Conservation (phyloP, 768 basidiomycete genomes). For the Boletus reticuloceps region DNA sequence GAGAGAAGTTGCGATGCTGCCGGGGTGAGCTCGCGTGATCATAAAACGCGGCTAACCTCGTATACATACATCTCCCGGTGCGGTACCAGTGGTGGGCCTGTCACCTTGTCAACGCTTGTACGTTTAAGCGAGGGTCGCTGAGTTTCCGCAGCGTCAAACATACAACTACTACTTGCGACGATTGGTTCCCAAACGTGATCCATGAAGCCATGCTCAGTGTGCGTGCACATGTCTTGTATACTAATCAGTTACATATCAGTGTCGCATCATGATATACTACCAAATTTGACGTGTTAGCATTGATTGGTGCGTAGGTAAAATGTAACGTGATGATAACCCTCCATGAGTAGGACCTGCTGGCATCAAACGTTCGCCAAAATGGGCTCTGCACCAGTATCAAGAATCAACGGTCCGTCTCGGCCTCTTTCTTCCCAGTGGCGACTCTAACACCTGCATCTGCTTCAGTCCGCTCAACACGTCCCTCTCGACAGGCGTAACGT, state of each 20-base stretch:
- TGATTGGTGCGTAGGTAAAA: not conserved
- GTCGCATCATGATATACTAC: not conserved
- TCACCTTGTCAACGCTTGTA: slow-evolving; percentile 5
- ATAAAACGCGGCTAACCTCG: not conserved
- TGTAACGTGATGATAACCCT: not conserved
- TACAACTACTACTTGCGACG: not conserved
- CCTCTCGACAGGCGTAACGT: slow-evolving; percentile 57
- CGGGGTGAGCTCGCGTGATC: slow-evolving; percentile 8
- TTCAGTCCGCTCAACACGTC: slow-evolving; percentile 16
- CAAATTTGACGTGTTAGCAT: not conserved
- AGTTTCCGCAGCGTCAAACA: not conserved
- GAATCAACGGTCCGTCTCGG: slow-evolving; percentile 17
- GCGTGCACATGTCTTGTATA: not conserved
- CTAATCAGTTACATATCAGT: slow-evolving; percentile 10
- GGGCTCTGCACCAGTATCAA: slow-evolving; percentile 2
- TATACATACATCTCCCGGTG: not conserved
- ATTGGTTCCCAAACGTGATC: not conserved
- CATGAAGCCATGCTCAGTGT: too few relatives aligned
- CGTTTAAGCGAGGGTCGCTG: not conserved
- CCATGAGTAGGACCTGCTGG: not conserved
- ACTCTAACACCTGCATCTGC: slow-evolving; percentile 27
- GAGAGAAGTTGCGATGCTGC: not conserved
- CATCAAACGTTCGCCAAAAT: not conserved
- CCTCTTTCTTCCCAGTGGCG: slow-evolving; percentile 29
- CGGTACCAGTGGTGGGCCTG: not conserved